A percentile compares a stretch with the other conserved stretches of the same genome.
Evolutionary conservation across 257 asterid genomes (phyloP).

Genomic region (Rhazya stricta): DNA sequence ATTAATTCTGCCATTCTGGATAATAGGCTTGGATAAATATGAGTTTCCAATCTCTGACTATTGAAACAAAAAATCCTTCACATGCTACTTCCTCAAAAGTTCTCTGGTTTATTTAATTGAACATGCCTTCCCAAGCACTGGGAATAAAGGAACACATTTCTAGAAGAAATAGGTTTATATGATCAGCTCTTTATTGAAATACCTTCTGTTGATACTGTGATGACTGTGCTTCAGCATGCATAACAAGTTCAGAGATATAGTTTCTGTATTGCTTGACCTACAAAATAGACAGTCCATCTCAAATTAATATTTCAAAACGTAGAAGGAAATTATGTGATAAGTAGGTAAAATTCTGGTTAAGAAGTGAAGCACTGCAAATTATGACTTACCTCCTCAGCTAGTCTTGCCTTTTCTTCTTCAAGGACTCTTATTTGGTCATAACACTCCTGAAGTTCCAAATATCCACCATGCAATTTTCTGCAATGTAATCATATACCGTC

Average conservation of each 20-base stretch:
- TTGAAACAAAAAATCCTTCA: neutral
- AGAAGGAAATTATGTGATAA: neutral
- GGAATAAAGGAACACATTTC: neutral
- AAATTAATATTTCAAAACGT: constrained; percentile 16
- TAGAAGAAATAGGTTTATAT: neutral
- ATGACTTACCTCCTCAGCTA: constrained; percentile 53
- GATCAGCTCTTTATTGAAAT: constrained; percentile 9
- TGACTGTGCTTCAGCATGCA: constrained; percentile 93
- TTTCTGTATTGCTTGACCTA: constrained; percentile 65
- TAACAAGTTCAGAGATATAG: constrained; percentile 62
- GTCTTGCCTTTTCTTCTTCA: constrained; percentile 57
- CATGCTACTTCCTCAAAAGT: neutral
- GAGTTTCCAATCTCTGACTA: neutral
- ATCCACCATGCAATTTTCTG: constrained; percentile 42
- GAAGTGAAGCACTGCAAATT: constrained; percentile 6
- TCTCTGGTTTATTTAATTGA: neutral
- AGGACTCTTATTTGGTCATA: constrained; percentile 46
- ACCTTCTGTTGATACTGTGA: constrained; percentile 84
- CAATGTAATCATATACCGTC: constrained; percentile 12
- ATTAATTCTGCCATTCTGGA: neutral
- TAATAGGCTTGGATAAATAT: neutral
- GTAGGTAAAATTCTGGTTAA: neutral
- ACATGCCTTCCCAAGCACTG: neutral
- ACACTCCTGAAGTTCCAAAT: constrained; percentile 43
- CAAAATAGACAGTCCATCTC: constrained; percentile 24